These are phyloP conservation scores for Carex myosuroides DNA, from an alignment of 176 grass and related monocot species.

Conservation along the genomic window DNA sequence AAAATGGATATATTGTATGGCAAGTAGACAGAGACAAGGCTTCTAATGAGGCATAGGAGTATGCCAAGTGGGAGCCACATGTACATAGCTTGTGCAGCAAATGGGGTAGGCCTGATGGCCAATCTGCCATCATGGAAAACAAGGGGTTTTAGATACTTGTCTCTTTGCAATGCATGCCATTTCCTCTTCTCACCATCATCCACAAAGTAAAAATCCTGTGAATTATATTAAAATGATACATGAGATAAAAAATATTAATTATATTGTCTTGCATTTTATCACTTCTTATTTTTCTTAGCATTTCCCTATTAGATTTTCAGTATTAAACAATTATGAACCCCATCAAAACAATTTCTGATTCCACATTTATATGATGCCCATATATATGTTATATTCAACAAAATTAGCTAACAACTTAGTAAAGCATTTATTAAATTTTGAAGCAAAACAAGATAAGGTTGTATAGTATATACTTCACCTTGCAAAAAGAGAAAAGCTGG, in stretches of 20 bases:
- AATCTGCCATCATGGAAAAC: constrained; percentile 87
- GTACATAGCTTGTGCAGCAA: constrained; percentile 53
- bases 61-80: constrained; percentile 61
- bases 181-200: constrained; percentile 41
- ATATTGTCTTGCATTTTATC: neutral
- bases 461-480: constrained; percentile 34
- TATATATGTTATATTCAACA: neutral
- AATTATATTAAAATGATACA: neutral
- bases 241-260: neutral
- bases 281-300: neutral
- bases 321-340: neutral
- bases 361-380: neutral
- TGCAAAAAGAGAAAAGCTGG: constrained; percentile 40
- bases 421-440: neutral
- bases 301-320: neutral
- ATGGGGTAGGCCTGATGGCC: constrained; percentile 61
- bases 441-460: neutral
- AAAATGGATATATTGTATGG: constrained; percentile 41
- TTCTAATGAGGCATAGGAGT: constrained; percentile 38
- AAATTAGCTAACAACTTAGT: neutral
- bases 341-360: neutral
- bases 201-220: constrained; percentile 55
- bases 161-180: constrained; percentile 51
- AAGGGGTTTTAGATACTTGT: constrained; percentile 46
- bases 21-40: constrained; percentile 41